These are phyloP conservation scores for Phytophthora parvispora DNA, from an alignment of 352 stramenopile genomes.

Conservation along the genomic window DNA sequence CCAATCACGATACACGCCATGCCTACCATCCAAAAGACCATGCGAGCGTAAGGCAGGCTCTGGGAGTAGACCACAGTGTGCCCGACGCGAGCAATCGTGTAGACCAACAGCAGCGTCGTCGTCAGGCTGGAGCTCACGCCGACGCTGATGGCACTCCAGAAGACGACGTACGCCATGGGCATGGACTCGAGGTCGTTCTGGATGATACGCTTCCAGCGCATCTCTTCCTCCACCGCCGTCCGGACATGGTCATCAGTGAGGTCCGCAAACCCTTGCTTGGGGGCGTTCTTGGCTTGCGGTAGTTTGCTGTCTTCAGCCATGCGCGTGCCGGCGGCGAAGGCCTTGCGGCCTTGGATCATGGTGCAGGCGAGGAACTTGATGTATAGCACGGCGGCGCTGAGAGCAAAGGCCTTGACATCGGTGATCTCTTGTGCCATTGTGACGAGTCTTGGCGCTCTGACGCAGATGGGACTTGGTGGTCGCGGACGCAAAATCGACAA, in stretches of 20 bases:
- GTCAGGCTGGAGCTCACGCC: conserved; percentile 43
- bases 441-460: neutral
- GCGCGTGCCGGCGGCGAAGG: conserved; percentile 57
- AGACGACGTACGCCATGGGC: conserved; percentile 62
- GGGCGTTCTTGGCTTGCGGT: conserved; percentile 29
- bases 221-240: conserved; percentile 36
- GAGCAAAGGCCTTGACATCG: conserved; percentile 46
- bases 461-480: conserved; percentile 31
- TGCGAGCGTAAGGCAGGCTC: conserved; percentile 32
- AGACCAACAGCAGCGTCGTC: conserved; percentile 39
- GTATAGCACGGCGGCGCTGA: conserved; percentile 64
- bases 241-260: conserved; percentile 33
- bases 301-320: conserved; percentile 58
- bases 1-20: conserved; percentile 34
- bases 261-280: conserved; percentile 31
- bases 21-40: conserved; percentile 39
- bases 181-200: conserved; percentile 75
- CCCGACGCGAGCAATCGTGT: conserved; percentile 48
- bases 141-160: conserved; percentile 48
- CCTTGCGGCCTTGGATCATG: conserved; percentile 55
- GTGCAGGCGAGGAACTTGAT: conserved; percentile 69
- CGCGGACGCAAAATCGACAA: conserved; percentile 32
- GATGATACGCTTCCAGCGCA: conserved; percentile 67
- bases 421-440: conserved; percentile 23
- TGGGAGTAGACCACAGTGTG: conserved; percentile 62